phyloP scores from a whole-genome alignment of 352 stramenopile species.

The Blastocystis sp. region DNA sequence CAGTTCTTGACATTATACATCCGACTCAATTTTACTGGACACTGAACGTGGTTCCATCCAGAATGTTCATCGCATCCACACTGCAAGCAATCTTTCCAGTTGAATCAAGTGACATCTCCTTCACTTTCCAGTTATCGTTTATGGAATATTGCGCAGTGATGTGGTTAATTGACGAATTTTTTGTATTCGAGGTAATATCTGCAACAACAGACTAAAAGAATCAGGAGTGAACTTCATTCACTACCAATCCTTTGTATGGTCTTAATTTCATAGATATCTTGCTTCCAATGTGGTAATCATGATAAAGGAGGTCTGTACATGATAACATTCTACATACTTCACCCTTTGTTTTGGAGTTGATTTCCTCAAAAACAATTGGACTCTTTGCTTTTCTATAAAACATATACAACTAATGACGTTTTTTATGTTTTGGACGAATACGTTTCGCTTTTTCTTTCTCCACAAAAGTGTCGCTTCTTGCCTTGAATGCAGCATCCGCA shows the following conservation, averaged over 20 bases:
- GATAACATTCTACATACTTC: neutral
- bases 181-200: neutral
- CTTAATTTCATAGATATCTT: neutral
- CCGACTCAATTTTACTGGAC: neutral
- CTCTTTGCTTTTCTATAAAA: neutral
- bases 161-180: neutral
- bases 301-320: neutral
- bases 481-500: neutral
- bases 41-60: neutral
- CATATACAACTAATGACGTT: neutral
- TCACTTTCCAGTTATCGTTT: neutral
- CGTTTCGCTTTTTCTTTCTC: neutral
- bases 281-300: neutral
- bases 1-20: neutral
- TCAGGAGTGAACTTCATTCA: neutral
- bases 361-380: neutral
- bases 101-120: neutral
- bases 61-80: neutral
- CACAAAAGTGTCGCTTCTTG: neutral
- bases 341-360: neutral
- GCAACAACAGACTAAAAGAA: neutral
- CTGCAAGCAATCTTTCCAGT: neutral
- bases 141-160: neutral
- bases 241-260: neutral
- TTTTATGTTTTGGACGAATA: neutral